Percentiles rank a stretch among this genome's conserved stretches.
Conservation (phyloP, 768 basidiomycete species). For the Ephemerocybe angulata region DNA sequence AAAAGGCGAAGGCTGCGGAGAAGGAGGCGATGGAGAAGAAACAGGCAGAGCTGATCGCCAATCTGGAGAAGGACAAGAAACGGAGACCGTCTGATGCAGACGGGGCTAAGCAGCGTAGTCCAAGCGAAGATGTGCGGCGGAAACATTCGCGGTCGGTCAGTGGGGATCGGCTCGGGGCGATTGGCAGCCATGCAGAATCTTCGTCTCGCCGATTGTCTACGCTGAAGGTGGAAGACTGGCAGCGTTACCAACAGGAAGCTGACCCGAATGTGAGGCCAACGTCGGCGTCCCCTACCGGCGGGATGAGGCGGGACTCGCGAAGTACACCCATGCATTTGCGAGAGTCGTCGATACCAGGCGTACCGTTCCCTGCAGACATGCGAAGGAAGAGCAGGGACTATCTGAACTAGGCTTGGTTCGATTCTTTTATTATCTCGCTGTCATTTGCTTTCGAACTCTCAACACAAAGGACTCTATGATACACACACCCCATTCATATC, state of each 20-base stretch:
- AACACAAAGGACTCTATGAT: not conserved
- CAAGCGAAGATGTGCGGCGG: constrained; percentile 33
- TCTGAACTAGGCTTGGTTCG: constrained; percentile 27
- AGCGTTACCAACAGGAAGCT: constrained; percentile 59
- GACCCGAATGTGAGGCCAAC: constrained; percentile 21
- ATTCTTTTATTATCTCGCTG: constrained; percentile 9
- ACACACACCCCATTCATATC: not conserved
- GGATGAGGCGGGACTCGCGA: constrained; percentile 34
- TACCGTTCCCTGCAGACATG: constrained; percentile 54
- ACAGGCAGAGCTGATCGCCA: constrained; percentile 66
- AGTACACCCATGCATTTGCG: constrained; percentile 17
- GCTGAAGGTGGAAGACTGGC: constrained; percentile 86
- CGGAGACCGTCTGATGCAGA: constrained; percentile 37
- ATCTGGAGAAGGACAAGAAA: constrained; percentile 49
- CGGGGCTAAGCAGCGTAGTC: constrained; percentile 34
- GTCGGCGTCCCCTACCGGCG: constrained; percentile 15
- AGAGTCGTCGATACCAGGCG: constrained; percentile 25
- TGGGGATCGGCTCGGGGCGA: constrained; percentile 53
- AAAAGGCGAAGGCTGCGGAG: constrained; percentile 68
- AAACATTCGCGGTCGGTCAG: constrained; percentile 54
- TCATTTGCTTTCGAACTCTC: not conserved
- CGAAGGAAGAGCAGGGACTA: constrained; percentile 35
- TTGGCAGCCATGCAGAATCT: constrained; percentile 23
- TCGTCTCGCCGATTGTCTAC: constrained; percentile 66
- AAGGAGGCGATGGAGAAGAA: constrained; percentile 68